Percentiles rank a stretch among this genome's conserved stretches.
phyloP scores from a whole-genome alignment of 495 filamentous ascomycete genomes.

The Thermothielavioides terrestris region DNA sequence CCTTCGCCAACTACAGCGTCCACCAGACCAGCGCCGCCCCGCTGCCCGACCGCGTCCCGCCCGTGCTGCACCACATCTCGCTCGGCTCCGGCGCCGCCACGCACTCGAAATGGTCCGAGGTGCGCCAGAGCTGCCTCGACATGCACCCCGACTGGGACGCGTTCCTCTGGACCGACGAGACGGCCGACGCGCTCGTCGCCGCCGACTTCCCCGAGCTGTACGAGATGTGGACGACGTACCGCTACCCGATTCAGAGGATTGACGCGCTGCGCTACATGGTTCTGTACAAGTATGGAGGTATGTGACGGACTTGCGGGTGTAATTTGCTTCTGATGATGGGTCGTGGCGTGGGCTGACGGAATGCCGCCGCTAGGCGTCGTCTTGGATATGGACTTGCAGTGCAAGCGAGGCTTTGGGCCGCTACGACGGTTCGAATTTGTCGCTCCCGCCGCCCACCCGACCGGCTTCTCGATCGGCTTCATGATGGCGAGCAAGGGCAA shows the following conservation, averaged over 20 bases:
- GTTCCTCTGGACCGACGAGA: constrained; percentile 31
- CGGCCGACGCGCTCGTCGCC: constrained; percentile 21
- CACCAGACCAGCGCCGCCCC: constrained; percentile 23
- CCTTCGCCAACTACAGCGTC: constrained; percentile 29
- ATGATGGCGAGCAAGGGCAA: constrained; percentile 34
- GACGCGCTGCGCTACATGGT: constrained; percentile 33
- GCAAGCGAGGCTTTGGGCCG: constrained; percentile 31
- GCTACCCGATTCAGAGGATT: constrained; percentile 28
- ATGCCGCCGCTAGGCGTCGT: constrained; percentile 20
- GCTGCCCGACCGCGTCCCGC: constrained; percentile 27
- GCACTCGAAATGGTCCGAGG: constrained; percentile 24
- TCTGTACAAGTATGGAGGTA: constrained; percentile 30
- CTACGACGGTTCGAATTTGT: constrained; percentile 35
- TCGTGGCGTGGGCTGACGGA: neutral
- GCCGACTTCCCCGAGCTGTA: constrained; percentile 24
- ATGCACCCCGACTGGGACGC: constrained; percentile 32
- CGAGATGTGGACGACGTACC: constrained; percentile 23
- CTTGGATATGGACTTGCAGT: constrained; percentile 37
- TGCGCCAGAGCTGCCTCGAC: constrained; percentile 29
- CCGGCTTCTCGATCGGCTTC: constrained; percentile 36
- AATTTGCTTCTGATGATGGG: too few relatives aligned
- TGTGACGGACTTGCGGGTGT: neutral
- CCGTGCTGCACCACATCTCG: constrained; percentile 33
- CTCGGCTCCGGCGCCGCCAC: constrained; percentile 19
- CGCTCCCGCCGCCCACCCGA: constrained; percentile 31